These are phyloP conservation scores for Chlamydomonas applanata DNA, from an alignment of 139 green algal genomes.

Conservation along the genomic window DNA sequence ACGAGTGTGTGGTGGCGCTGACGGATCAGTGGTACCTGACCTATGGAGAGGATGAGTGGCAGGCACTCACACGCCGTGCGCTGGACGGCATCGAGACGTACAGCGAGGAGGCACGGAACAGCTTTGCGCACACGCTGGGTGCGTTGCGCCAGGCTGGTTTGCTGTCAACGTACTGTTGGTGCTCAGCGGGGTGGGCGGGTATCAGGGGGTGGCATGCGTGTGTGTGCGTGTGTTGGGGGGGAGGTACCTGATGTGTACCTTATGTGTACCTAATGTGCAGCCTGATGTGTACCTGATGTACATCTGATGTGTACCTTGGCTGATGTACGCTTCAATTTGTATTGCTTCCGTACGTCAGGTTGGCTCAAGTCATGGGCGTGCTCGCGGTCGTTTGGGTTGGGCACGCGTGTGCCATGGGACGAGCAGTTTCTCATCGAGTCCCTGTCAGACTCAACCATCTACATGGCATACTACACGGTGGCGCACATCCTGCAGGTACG, in stretches of 20 bases:
- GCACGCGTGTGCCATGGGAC: slow-evolving; percentile 95
- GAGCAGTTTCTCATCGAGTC: slow-evolving; percentile 95
- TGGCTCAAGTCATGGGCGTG: slow-evolving; percentile 98
- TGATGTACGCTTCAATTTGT: too few relatives aligned
- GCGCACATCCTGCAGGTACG: slow-evolving; percentile 83
- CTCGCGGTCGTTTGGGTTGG: slow-evolving; percentile 93
- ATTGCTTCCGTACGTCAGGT: too few relatives aligned
- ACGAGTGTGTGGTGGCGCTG: slow-evolving; percentile 97
- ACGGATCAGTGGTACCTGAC: slow-evolving; percentile 96
- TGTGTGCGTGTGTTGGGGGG: too few relatives aligned
- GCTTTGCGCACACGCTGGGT: slow-evolving; percentile 83
- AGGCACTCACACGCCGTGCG: slow-evolving; percentile 42
- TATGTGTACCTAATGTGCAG: too few relatives aligned
- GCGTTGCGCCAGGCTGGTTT: too few relatives aligned
- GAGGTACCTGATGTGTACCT: too few relatives aligned
- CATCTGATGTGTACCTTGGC: too few relatives aligned
- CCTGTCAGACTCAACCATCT: slow-evolving; percentile 97
- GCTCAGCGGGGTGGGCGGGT: too few relatives aligned
- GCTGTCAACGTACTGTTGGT: too few relatives aligned
- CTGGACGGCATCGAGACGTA: slow-evolving; percentile 81
- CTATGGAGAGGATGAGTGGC: slow-evolving; percentile 91
- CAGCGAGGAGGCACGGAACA: slow-evolving; percentile 51
- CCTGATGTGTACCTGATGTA: too few relatives aligned
- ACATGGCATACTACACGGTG: slow-evolving; percentile 99
- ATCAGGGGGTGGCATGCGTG: too few relatives aligned